Evolutionary conservation across 192 early-diverging fungal genomes (phyloP).

Genomic region (Backusella tuberculispora): DNA sequence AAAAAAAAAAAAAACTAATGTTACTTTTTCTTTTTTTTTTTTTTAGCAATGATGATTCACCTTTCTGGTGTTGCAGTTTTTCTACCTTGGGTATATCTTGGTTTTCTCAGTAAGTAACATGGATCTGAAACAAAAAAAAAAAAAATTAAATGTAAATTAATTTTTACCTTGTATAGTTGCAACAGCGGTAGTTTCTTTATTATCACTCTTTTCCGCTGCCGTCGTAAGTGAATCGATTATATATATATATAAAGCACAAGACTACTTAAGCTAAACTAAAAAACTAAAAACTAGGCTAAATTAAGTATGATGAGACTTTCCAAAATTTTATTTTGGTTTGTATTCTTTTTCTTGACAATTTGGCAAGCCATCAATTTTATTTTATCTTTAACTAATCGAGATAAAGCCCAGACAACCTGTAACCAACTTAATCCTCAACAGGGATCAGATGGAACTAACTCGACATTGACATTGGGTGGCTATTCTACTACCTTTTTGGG

Average conservation of each 20-base stretch:
- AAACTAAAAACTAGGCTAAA: conserved; percentile 24
- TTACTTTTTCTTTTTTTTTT: too few species aligned
- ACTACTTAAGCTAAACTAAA: neutral
- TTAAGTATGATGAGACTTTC: conserved; percentile 28
- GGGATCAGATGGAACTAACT: neutral
- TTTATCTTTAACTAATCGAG: conserved; percentile 26
- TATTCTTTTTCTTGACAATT: conserved; percentile 25
- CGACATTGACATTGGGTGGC: conserved; percentile 15
- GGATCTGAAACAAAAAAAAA: neutral
- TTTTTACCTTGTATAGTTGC: conserved; percentile 25
- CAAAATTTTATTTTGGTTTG: conserved; percentile 33
- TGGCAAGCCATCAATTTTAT: conserved; percentile 34
- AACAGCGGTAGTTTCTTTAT: conserved; percentile 27
- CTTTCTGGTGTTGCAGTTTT: conserved; percentile 8
- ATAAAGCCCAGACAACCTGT: conserved; percentile 13
- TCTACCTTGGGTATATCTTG: conserved; percentile 31
- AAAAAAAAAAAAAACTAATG: too few species aligned
- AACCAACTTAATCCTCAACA: conserved; percentile 5
- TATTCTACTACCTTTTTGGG: conserved; percentile 31
- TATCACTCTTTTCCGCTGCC: conserved; percentile 16
- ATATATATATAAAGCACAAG: neutral
- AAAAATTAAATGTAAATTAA: conserved; percentile 7
- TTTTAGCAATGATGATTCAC: conserved; percentile 34
- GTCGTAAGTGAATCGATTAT: conserved; percentile 9
- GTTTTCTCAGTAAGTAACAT: conserved; percentile 20